A percentile compares a stretch with the other conserved stretches of the same genome.
Conservation (phyloP, 2,329 filamentous ascomycete species). For the Verticillium dahliae region DNA sequence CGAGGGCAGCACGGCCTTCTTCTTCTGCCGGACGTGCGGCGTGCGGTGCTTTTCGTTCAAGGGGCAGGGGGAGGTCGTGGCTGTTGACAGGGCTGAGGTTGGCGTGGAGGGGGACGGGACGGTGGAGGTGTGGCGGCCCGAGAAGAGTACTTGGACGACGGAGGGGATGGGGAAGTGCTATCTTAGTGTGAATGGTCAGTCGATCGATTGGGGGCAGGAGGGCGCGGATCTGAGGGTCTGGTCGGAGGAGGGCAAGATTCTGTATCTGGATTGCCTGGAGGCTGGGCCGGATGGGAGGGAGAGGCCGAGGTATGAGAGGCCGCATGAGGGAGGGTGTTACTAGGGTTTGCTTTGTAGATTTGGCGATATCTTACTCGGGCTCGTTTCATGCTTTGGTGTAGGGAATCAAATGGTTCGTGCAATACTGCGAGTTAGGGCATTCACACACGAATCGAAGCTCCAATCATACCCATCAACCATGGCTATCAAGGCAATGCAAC, state of each 20-base stretch:
- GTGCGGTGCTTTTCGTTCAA: conserved; percentile 33
- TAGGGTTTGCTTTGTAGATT: neutral
- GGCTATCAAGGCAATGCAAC: too few species aligned
- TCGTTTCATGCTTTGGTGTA: too few species aligned
- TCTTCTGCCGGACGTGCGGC: conserved; percentile 40
- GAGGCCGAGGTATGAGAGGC: conserved; percentile 6
- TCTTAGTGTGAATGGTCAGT: conserved; percentile 29
- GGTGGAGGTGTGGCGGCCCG: conserved; percentile 19
- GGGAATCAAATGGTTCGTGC: too few species aligned
- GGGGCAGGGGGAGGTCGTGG: conserved; percentile 23
- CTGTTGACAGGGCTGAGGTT: conserved; percentile 9
- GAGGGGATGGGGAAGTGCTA: conserved; percentile 14
- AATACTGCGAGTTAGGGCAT: too few species aligned
- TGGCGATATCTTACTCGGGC: too few species aligned
- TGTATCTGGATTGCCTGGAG: conserved; percentile 15
- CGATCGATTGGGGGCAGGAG: conserved; percentile 28
- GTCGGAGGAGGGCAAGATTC: conserved; percentile 24
- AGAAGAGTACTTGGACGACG: conserved; percentile 17
- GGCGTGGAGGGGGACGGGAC: neutral
- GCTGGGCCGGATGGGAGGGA: neutral
- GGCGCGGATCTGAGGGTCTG: conserved; percentile 29
- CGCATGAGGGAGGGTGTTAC: conserved; percentile 4
- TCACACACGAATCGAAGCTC: too few species aligned
- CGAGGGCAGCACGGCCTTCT: conserved; percentile 25
- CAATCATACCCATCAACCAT: too few species aligned